A percentile compares a stretch with the other conserved stretches of the same genome.
Evolutionary conservation across 495 filamentous ascomycete genomes (phyloP).

Genomic region (Lichina pygmaea): DNA sequence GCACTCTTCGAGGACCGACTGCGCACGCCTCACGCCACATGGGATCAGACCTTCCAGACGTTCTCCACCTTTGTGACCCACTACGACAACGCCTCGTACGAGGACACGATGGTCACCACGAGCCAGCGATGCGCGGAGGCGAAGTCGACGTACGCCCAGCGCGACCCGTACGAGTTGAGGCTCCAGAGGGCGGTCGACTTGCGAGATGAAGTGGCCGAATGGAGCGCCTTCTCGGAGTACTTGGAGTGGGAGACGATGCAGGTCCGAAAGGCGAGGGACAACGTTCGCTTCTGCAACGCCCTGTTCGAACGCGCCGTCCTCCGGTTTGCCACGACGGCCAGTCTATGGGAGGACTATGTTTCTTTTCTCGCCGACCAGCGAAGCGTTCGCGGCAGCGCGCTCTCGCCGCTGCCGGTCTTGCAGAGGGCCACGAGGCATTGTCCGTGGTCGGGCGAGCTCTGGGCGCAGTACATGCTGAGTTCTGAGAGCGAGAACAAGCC

Average conservation of each 20-base stretch:
- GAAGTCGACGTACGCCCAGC: conserved; percentile 36
- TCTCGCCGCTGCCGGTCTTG: conserved; percentile 21
- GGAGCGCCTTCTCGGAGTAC: conserved; percentile 40
- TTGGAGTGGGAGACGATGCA: conserved; percentile 54
- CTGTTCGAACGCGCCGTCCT: conserved; percentile 53
- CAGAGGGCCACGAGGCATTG: conserved; percentile 66
- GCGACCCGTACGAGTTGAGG: conserved; percentile 45
- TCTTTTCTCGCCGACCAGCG: conserved; percentile 33
- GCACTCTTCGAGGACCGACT: conserved; percentile 49
- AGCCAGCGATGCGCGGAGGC: conserved; percentile 35
- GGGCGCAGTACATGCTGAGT: conserved; percentile 66
- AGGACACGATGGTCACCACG: conserved; percentile 48
- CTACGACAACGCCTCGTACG: conserved; percentile 49
- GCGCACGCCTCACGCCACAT: conserved; percentile 52
- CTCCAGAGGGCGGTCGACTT: conserved; percentile 30
- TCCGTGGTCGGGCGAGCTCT: conserved; percentile 74
- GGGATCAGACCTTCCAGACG: conserved; percentile 59
- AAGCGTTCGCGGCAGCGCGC: background rate
- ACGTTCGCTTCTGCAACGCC: conserved; percentile 36
- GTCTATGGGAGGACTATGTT: conserved; percentile 57
- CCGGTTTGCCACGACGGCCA: conserved; percentile 38
- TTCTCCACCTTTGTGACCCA: conserved; percentile 61
- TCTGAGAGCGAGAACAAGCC: conserved; percentile 47
- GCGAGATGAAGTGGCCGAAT: conserved; percentile 28
- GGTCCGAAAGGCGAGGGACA: conserved; percentile 24